Base-by-base conservation (phyloP, 176 grass and related monocot species). In the Leersia perrieri region DNA sequence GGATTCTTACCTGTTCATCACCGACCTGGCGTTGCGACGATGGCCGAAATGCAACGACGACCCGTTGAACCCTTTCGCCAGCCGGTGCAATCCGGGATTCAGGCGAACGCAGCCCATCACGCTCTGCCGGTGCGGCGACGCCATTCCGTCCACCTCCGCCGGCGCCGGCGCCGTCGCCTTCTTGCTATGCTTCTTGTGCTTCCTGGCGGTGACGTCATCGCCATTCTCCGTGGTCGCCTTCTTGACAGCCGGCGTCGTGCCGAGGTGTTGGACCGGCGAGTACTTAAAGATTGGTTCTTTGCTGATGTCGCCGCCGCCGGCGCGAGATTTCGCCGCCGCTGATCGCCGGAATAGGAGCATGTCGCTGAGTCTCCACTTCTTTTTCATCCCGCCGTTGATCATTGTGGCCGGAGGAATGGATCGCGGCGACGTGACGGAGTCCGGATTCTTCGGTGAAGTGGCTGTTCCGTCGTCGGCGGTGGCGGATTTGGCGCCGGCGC, bases 281-380 rank as follows among this genome's bases (percentile, higher is more conserved):
- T 90, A 87, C 73, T 90, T 88, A 82, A 90, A 91, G 63, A 86
- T 60, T 1, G 90, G 91, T 25, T 94, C 94, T 66, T 83, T 91
- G 78, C 53, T 94, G 9, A 88, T 53, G 36, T 77, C 84, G n/a
- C 71, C 68, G 23, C 76, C 68, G 23, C 15, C 12, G 33, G 31
- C 31, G 29, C 70, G 77, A 23, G 55, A 71, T 53, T 91, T 92
- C 7, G 88, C 82, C 7, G 88, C 82, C 20, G 87, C 84, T 11
- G 62, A 80, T 62, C 87, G 88, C 71, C 92, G 90, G 84, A 99
- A 99, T 33, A 99, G 84, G 42, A 99, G 89, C 68, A 99, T n/a
- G 63, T 99, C 96, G 22, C 79, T 81, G 62, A 99, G 86, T 33
- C 93, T 81, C 96, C 88, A 93, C 36, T 89, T 99, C 86, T 89